These are phyloP conservation scores for Claviceps pusilla DNA, from an alignment of 2,329 filamentous ascomycete species.

Conservation along the genomic window DNA sequence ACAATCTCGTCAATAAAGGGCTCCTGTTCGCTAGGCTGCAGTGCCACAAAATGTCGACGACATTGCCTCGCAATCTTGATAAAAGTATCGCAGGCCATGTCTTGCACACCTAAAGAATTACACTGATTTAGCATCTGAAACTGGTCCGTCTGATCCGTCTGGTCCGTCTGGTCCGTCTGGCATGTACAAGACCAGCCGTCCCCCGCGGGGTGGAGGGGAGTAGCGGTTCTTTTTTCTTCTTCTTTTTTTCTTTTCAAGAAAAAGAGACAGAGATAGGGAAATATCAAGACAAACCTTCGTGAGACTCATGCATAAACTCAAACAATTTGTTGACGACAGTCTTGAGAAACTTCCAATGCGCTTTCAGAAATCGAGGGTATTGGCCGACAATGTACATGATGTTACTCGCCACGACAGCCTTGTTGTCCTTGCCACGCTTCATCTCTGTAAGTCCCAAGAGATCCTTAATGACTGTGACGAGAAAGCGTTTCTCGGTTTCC, in stretches of 20 bases:
- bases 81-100: conserved; percentile 99
- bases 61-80: conserved; percentile 99
- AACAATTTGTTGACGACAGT: conserved; percentile 99
- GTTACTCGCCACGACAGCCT: conserved; percentile 95
- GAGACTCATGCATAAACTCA: conserved; percentile 99
- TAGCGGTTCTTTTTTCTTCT: too few species aligned
- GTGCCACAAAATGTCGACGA: conserved; percentile 87
- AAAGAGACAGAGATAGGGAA: too few species aligned
- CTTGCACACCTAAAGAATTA: conserved; percentile 59
- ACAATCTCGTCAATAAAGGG: conserved; percentile 99
- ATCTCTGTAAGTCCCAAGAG: conserved; percentile 92
- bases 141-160: not conserved
- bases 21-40: conserved; percentile 86
- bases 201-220: too few species aligned
- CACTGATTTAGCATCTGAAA: not conserved
- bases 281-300: conserved; percentile 52
- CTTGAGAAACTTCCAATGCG: conserved; percentile 99
- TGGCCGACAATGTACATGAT: conserved; percentile 99
- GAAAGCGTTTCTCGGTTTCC: conserved; percentile 94
- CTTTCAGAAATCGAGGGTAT: conserved; percentile 94
- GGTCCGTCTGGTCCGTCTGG: too few species aligned
- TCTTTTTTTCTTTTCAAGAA: too few species aligned
- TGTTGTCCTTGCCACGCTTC: conserved; percentile 99
- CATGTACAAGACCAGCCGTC: too few species aligned
- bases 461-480: conserved; percentile 98